Evolutionary conservation across 768 basidiomycete species (phyloP), one percentile per base, ranked within the genome.

Genomic region (Chalciporus chontae): DNA sequence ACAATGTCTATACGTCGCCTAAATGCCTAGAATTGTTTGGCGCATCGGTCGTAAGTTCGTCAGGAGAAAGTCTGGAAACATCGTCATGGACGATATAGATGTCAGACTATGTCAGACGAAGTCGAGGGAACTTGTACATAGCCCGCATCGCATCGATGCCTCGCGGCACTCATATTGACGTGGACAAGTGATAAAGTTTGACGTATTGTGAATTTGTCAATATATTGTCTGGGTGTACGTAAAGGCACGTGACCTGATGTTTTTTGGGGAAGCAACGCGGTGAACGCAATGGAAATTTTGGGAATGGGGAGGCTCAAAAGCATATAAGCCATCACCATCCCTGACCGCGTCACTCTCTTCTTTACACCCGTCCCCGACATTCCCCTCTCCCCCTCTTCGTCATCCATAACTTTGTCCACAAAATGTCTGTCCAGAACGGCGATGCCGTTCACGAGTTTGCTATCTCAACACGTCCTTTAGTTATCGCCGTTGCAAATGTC

Each of bases 381-480:
- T n/a, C 15, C 26, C 15, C 36, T 43, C 43, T 10, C n/a, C 17
- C 34, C 27, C 44, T 51, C 5, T 4, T 48, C 39, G 45, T 56
- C 52, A 47, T 37, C 38, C 45, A 38, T 40, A 50, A 32, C 47
- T 31, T n/a, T 36, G 31, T 21, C 17, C 19, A 23, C 42, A 65
- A 68, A 64, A 71, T 71, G 71, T 65, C 68, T 56, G 40, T 54
- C 41, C 61, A 60, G 45, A 62, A 62, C 45, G 69, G 60, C 18
- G 64, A 67, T 42, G 68, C 57, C 52, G 56, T 51, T 54, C 52
- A 41, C n/a, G 64, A 62, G 54, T 43, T 62, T 58, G 57, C 59
- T 54, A 62, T 71, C 46, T 53, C 62, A 52, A 68, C 63, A 51
- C 72, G 72, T 52, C 72, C 71, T 46, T 47, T 72, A 45, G 55